These are phyloP conservation scores for Phycomyces blakesleeanus DNA, from an alignment of 192 early-diverging fungal genomes.

Conservation along the genomic window DNA sequence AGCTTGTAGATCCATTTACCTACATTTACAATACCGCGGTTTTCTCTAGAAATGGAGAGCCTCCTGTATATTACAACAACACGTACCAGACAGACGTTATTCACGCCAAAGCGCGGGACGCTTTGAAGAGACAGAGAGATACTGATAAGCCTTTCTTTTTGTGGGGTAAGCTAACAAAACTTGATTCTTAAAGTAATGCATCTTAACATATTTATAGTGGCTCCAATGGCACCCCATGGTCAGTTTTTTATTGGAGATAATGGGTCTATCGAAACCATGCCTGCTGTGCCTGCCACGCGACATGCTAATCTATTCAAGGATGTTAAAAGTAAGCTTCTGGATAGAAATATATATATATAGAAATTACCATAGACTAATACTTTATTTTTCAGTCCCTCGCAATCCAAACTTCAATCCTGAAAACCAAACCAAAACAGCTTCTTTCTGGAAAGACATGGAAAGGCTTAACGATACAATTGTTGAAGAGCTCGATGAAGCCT, in stretches of 20 bases:
- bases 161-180: conserved; percentile 23
- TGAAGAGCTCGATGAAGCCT: conserved; percentile 43
- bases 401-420: conserved; percentile 56
- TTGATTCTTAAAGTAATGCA: not conserved
- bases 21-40: conserved; percentile 54
- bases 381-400: conserved; percentile 41
- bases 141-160: conserved; percentile 40
- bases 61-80: conserved; percentile 43
- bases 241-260: conserved; percentile 35
- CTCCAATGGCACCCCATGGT: conserved; percentile 61
- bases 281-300: conserved; percentile 55
- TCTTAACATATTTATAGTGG: conserved; percentile 41
- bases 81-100: conserved; percentile 56
- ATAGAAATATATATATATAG: not conserved
- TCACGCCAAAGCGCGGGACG: conserved; percentile 43
- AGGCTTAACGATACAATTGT: conserved; percentile 35
- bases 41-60: conserved; percentile 55
- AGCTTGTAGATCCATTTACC: conserved; percentile 52
- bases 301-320: conserved; percentile 53
- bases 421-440: conserved; percentile 44
- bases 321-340: conserved; percentile 28
- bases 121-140: conserved; percentile 38
- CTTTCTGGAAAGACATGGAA: conserved; percentile 47
- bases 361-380: not conserved
- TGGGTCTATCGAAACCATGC: conserved; percentile 34